A percentile compares a stretch with the other conserved stretches of the same genome.
phyloP scores from a whole-genome alignment of 768 basidiomycete genomes.

The Polyporus arcularius region DNA sequence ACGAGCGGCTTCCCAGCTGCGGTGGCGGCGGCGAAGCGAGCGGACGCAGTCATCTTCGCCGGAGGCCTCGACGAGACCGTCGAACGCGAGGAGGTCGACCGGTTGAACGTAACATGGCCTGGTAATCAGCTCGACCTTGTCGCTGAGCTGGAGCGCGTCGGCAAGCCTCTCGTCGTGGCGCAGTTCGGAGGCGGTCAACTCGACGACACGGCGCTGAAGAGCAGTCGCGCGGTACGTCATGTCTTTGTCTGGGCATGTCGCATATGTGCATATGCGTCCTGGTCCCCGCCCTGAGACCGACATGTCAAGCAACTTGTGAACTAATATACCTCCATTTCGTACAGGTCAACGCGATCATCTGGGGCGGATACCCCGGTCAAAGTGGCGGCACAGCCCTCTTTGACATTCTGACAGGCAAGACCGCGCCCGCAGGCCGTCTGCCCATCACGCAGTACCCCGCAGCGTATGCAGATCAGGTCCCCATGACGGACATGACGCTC shows the following conservation, averaged over 20 bases:
- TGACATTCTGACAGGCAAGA: conserved; percentile 53
- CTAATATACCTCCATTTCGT: not conserved
- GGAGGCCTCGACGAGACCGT: conserved; percentile 55
- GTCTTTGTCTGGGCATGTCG: not conserved
- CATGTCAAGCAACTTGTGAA: too few relatives aligned
- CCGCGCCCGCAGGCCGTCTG: conserved; percentile 56
- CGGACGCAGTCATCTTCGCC: conserved; percentile 53
- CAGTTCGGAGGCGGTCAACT: conserved; percentile 63
- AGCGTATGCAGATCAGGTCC: conserved; percentile 46
- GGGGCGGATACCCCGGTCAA: conserved; percentile 61
- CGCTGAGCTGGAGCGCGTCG: conserved; percentile 42
- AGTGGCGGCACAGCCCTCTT: conserved; percentile 55
- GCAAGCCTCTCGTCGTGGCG: conserved; percentile 53
- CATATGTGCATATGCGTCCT: not conserved
- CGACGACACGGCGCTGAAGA: conserved; percentile 49
- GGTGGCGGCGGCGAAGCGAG: conserved; percentile 46
- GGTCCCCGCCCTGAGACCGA: not conserved
- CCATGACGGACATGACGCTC: conserved; percentile 61
- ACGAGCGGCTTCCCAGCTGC: conserved; percentile 53
- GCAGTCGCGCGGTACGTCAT: conserved; percentile 39
- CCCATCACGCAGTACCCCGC: conserved; percentile 56
- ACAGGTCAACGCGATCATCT: conserved; percentile 54
- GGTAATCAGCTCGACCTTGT: conserved; percentile 56
- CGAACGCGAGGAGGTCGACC: conserved; percentile 50
- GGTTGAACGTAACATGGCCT: conserved; percentile 53